Evolutionary conservation across 148 eudicot genomes (phyloP).

Genomic region (Heliosperma pusillum): DNA sequence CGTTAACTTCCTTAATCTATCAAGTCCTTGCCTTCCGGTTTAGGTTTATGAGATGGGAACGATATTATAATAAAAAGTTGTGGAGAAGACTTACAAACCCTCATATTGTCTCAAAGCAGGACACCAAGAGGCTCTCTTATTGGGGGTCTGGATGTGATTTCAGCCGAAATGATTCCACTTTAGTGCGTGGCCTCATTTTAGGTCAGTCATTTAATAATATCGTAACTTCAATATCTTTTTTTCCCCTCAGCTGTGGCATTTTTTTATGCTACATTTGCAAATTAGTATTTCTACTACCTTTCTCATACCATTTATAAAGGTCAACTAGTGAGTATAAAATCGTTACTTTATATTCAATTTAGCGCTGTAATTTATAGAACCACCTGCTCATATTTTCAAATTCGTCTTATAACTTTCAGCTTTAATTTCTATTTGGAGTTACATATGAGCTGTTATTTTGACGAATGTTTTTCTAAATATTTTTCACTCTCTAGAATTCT

Average conservation of each 20-base stretch:
- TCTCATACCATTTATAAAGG: slow-evolving; percentile 25
- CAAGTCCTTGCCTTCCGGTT: slow-evolving; percentile 65
- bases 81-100: slow-evolving; percentile 62
- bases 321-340: slow-evolving; percentile 29
- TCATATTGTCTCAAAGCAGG: slow-evolving; percentile 96
- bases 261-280: slow-evolving; percentile 45
- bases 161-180: slow-evolving; percentile 96
- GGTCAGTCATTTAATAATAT: slow-evolving; percentile 79
- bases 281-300: slow-evolving; percentile 38
- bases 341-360: slow-evolving; percentile 20
- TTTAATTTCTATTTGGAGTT: slow-evolving; percentile 5
- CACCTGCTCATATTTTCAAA: neutral
- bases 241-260: slow-evolving; percentile 59
- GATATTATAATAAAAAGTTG: slow-evolving; percentile 39
- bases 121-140: slow-evolving; percentile 91
- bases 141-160: slow-evolving; percentile 98
- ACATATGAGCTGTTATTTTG: neutral
- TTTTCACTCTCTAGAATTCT: neutral
- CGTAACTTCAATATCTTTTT: slow-evolving; percentile 34
- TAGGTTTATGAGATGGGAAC: slow-evolving; percentile 57
- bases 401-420: neutral
- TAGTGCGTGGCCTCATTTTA: slow-evolving; percentile 90
- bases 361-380: slow-evolving; percentile 18
- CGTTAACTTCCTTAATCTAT: slow-evolving; percentile 49
- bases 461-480: neutral